Evolutionary conservation across 164 flowering plant genomes (phyloP).

Genomic region (Vitis amurensis): DNA sequence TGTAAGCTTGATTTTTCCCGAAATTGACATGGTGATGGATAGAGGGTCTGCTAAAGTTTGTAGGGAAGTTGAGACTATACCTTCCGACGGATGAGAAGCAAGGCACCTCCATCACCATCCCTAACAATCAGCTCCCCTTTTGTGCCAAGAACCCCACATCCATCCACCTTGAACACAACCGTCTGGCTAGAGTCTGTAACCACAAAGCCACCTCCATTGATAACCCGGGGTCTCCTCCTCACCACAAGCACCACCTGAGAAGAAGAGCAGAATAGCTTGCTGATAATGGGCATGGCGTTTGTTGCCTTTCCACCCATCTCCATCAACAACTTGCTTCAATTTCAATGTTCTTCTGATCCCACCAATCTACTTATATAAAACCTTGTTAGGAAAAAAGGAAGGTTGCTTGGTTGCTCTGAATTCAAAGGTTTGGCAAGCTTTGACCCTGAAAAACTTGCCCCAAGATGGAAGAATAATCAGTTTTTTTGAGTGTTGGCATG

Average conservation of each 20-base stretch:
- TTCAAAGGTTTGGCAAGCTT: slow-evolving; percentile 38
- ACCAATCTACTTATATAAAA: slow-evolving; percentile 13
- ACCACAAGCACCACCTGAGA: slow-evolving; percentile 48
- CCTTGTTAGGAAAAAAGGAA: slow-evolving; percentile 25
- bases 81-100: slow-evolving; percentile 75
- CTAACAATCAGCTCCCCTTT: slow-evolving; percentile 58
- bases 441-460: background rate
- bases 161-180: slow-evolving; percentile 71
- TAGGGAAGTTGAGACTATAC: slow-evolving; percentile 20
- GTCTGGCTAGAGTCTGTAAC: slow-evolving; percentile 59
- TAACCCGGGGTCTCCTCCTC: slow-evolving; percentile 72
- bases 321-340: too few relatives aligned
- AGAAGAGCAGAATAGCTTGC: slow-evolving; percentile 67
- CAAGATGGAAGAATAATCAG: background rate
- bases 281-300: slow-evolving; percentile 41
- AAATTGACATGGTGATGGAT: too few relatives aligned
- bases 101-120: slow-evolving; percentile 44
- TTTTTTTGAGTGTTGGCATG: background rate
- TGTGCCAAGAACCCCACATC: slow-evolving; percentile 71
- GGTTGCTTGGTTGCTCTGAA: slow-evolving; percentile 43
- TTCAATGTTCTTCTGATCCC: background rate
- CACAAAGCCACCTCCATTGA: slow-evolving; percentile 87
- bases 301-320: slow-evolving; percentile 13
- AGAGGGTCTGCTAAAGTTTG: too few relatives aligned
- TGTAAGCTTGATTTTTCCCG: too few relatives aligned